Percentiles rank a stretch among this genome's conserved stretches.
Evolutionary conservation across 495 filamentous ascomycete species (phyloP).

Genomic region (Viridothelium virens): DNA sequence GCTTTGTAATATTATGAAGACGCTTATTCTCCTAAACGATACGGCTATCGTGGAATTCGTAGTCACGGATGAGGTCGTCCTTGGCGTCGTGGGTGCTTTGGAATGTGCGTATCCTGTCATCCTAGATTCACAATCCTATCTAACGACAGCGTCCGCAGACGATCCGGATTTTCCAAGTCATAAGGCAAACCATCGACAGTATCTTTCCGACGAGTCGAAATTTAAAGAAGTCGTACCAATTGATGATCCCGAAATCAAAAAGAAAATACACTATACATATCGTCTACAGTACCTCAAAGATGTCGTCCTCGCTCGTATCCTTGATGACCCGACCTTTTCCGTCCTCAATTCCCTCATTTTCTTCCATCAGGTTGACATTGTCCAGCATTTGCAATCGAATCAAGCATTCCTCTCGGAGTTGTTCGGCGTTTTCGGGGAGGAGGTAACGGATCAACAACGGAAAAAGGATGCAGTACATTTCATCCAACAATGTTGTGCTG

Average conservation of each 20-base stretch:
- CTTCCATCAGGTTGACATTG: conserved; percentile 97
- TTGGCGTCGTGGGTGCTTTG: conserved; percentile 90
- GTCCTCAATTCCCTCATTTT: conserved; percentile 97
- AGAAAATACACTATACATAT: conserved; percentile 94
- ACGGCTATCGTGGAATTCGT: conserved; percentile 87
- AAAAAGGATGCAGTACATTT: conserved; percentile 94
- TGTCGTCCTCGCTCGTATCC: conserved; percentile 87
- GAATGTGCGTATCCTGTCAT: conserved; percentile 55
- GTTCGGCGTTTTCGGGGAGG: conserved; percentile 68
- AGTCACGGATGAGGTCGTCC: conserved; percentile 78
- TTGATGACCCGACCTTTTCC: conserved; percentile 96
- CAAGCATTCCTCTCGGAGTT: conserved; percentile 70
- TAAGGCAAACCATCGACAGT: conserved; percentile 95
- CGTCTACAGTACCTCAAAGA: conserved; percentile 97
- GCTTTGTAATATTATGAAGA: conserved; percentile 97
- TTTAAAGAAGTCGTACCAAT: conserved; percentile 97
- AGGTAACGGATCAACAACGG: conserved; percentile 55
- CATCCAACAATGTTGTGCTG: conserved; percentile 90
- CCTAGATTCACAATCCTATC: conserved; percentile 5
- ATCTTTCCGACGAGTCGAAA: conserved; percentile 75
- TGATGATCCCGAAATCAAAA: conserved; percentile 66
- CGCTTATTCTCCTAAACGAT: conserved; percentile 87
- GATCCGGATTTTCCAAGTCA: conserved; percentile 98
- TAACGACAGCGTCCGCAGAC: conserved; percentile 43
- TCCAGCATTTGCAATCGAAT: conserved; percentile 81